These are phyloP conservation scores for Alternaria atra DNA, from an alignment of 2,329 filamentous ascomycete species.

Conservation along the genomic window DNA sequence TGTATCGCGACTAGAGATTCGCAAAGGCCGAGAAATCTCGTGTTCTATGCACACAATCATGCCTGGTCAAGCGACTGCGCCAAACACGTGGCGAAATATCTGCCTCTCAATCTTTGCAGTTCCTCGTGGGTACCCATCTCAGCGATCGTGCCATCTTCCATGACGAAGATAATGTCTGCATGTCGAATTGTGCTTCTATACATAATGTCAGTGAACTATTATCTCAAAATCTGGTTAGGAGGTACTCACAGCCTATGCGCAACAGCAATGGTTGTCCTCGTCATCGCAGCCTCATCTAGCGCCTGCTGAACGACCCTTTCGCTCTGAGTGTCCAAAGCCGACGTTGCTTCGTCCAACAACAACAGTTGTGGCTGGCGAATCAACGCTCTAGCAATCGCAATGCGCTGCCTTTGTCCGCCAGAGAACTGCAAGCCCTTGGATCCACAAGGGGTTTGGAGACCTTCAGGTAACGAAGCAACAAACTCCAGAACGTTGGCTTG, in stretches of 20 bases:
- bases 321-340: conserved; percentile 20
- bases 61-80: conserved; percentile 3
- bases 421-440: conserved; percentile 67
- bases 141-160: conserved; percentile 50
- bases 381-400: conserved; percentile 76
- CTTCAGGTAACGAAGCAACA: conserved; percentile 39
- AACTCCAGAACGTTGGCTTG: conserved; percentile 44
- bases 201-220: not conserved
- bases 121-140: conserved; percentile 52
- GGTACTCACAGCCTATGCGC: conserved; percentile 59
- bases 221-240: not conserved
- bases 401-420: conserved; percentile 79
- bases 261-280: conserved; percentile 52
- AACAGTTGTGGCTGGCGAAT: conserved; percentile 67
- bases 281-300: conserved; percentile 64
- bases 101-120: conserved; percentile 3
- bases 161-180: conserved; percentile 53
- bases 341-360: conserved; percentile 67
- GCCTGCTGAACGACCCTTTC: conserved; percentile 29
- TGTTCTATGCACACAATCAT: not conserved
- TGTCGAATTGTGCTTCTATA: conserved; percentile 46
- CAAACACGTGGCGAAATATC: conserved; percentile 3
- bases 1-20: no score
- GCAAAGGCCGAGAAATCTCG: not conserved
- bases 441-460: conserved; percentile 39